Conservation (phyloP, 805 yeast species). For the Dipodascus geniculatus region DNA sequence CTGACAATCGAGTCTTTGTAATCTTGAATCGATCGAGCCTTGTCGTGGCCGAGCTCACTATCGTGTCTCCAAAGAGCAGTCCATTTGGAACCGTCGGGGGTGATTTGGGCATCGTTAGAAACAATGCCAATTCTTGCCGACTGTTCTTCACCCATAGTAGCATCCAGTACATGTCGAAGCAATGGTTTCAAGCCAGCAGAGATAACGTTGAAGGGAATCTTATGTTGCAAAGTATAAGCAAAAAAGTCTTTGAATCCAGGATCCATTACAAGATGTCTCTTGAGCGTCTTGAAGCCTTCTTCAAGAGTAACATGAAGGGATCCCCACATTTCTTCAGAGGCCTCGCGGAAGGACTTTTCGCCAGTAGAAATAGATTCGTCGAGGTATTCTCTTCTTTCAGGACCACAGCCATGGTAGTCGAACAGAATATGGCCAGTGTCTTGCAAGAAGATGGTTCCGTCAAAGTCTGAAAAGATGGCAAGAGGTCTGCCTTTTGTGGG, state of each 20-base stretch:
- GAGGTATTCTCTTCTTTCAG: constrained; percentile 25
- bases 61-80: constrained; percentile 33
- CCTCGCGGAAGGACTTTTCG: constrained; percentile 28
- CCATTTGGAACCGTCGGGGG: constrained; percentile 29
- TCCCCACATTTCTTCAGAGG: constrained; percentile 34
- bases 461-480: constrained; percentile 27
- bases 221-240: constrained; percentile 27
- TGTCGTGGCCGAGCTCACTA: constrained; percentile 32
- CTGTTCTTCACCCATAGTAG: constrained; percentile 28
- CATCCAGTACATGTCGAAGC: constrained; percentile 30
- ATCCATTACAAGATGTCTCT: constrained; percentile 28
- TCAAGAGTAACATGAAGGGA: constrained; percentile 29
- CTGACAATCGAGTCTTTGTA: constrained; percentile 20
- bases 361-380: constrained; percentile 30
- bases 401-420: constrained; percentile 32
- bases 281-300: constrained; percentile 27
- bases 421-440: constrained; percentile 36
- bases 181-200: constrained; percentile 34
- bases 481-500: constrained; percentile 15
- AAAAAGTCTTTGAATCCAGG: constrained; percentile 29
- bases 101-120: constrained; percentile 30
- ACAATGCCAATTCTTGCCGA: constrained; percentile 29
- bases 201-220: constrained; percentile 31
- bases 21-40: constrained; percentile 30
- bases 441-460: constrained; percentile 34